Conservation (phyloP, 2,329 filamentous ascomycete species). For the Fusarium multiceps region DNA sequence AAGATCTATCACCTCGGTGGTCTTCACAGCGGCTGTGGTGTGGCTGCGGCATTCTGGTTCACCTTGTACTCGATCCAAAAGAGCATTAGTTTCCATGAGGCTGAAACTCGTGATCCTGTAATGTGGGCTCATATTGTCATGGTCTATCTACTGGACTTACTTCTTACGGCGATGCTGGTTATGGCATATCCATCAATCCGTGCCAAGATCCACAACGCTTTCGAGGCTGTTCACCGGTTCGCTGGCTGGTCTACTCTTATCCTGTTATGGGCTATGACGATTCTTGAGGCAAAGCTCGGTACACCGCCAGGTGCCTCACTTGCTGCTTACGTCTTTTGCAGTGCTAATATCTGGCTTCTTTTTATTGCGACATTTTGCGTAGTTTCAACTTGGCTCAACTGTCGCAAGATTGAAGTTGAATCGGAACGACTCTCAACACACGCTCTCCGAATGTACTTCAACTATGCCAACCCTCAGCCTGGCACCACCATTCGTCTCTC, state of each 20-base stretch:
- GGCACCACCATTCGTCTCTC: slow-evolving; percentile 64
- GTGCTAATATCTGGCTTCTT: slow-evolving; percentile 70
- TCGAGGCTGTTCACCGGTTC: slow-evolving; percentile 31
- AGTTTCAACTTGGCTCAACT: slow-evolving; percentile 74
- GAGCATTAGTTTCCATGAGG: slow-evolving; percentile 5
- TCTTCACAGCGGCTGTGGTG: slow-evolving; percentile 33
- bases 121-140: slow-evolving; percentile 24
- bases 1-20: slow-evolving; percentile 61
- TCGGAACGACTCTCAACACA: slow-evolving; percentile 74
- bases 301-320: slow-evolving; percentile 59
- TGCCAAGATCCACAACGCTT: slow-evolving; percentile 27
- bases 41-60: slow-evolving; percentile 35
- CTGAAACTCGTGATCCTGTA: not conserved
- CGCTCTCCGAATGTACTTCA: slow-evolving; percentile 75
- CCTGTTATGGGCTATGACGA: slow-evolving; percentile 25
- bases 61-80: slow-evolving; percentile 35
- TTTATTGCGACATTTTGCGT: slow-evolving; percentile 69
- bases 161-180: slow-evolving; percentile 24
- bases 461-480: slow-evolving; percentile 62
- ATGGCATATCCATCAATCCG: slow-evolving; percentile 33
- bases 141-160: slow-evolving; percentile 25
- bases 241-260: slow-evolving; percentile 34
- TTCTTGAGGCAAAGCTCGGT: slow-evolving; percentile 66
- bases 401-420: slow-evolving; percentile 71
- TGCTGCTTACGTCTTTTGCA: slow-evolving; percentile 46